These are phyloP conservation scores for Epichloe elymi DNA, from an alignment of 2,329 filamentous ascomycete genomes.

Conservation along the genomic window DNA sequence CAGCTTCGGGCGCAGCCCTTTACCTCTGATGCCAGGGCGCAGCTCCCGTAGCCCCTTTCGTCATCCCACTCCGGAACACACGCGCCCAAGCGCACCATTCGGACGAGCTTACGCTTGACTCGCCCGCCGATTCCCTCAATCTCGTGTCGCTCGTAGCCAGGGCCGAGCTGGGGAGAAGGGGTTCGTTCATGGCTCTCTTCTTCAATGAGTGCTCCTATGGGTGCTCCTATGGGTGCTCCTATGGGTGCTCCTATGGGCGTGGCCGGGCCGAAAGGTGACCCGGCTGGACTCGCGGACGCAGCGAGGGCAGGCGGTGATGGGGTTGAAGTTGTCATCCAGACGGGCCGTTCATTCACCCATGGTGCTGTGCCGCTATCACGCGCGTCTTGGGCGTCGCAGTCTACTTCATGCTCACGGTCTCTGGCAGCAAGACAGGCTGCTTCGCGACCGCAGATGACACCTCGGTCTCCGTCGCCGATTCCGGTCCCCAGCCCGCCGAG, in stretches of 20 bases:
- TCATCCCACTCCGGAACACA: conserved; percentile 80
- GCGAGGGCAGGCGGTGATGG: conserved; percentile 7
- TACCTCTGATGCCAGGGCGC: conserved; percentile 58
- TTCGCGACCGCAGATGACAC: conserved; percentile 76
- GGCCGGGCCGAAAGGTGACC: conserved; percentile 7
- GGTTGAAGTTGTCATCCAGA: conserved; percentile 10
- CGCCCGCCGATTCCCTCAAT: conserved; percentile 83
- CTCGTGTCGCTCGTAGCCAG: conserved; percentile 76
- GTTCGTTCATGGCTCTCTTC: conserved; percentile 26
- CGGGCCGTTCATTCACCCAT: conserved; percentile 10
- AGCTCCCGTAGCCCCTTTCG: conserved; percentile 47
- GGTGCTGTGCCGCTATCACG: conserved; percentile 26
- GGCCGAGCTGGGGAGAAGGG: conserved; percentile 39
- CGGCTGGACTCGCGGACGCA: conserved; percentile 6
- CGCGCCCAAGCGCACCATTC: conserved; percentile 66
- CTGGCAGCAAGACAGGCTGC: conserved; percentile 61
- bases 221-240: conserved; percentile 11
- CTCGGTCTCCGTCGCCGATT: conserved; percentile 77
- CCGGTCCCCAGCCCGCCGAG: conserved; percentile 73
- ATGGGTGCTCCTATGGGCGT: conserved; percentile 15
- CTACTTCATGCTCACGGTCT: conserved; percentile 70
- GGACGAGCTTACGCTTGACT: conserved; percentile 78
- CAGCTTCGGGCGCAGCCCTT: conserved; percentile 59
- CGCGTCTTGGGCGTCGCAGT: conserved; percentile 70
- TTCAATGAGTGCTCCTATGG: conserved; percentile 16